A percentile compares a stretch with the other conserved stretches of the same genome.
These are phyloP conservation scores for Metarhizium humberi DNA, from an alignment of 2,329 filamentous ascomycete species.

Conservation along the genomic window DNA sequence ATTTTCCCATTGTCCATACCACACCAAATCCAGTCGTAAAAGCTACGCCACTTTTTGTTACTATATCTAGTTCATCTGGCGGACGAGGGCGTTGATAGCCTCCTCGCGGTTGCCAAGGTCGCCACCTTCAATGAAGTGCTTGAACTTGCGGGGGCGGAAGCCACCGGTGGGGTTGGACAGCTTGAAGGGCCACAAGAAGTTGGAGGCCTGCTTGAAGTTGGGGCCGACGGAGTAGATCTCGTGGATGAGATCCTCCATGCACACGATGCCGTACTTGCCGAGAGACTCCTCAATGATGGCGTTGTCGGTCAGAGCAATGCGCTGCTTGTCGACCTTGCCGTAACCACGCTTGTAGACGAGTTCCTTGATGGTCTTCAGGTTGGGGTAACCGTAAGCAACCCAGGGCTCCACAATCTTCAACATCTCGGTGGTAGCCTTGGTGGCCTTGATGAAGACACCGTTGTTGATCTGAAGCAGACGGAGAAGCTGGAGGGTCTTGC, in stretches of 20 bases:
- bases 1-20: conserved; percentile 17
- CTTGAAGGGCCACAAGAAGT: conserved; percentile 99
- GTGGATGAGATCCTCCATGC: conserved; percentile 98
- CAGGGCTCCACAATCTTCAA: conserved; percentile 97
- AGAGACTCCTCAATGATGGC: conserved; percentile 93
- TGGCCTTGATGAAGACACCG: conserved; percentile 94
- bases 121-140: conserved; percentile 98
- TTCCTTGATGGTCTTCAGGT: conserved; percentile 98
- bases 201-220: conserved; percentile 99
- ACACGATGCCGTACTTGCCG: conserved; percentile 98
- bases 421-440: conserved; percentile 97
- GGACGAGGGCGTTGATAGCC: conserved; percentile 90
- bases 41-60: conserved; percentile 1
- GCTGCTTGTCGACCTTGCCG: conserved; percentile 98
- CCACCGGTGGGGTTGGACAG: conserved; percentile 96
- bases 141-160: conserved; percentile 96
- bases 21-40: conserved; percentile 16
- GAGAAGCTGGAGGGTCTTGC: conserved; percentile 99
- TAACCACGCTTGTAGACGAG: conserved; percentile 99
- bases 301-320: conserved; percentile 94
- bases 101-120: conserved; percentile 98
- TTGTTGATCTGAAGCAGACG: conserved; percentile 99
- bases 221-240: conserved; percentile 98
- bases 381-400: conserved; percentile 98
- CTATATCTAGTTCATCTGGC: conserved; percentile 85